A percentile compares a stretch with the other conserved stretches of the same genome.
phyloP scores from a whole-genome alignment of 306 rosid species.

The Carpinus fangiana region DNA sequence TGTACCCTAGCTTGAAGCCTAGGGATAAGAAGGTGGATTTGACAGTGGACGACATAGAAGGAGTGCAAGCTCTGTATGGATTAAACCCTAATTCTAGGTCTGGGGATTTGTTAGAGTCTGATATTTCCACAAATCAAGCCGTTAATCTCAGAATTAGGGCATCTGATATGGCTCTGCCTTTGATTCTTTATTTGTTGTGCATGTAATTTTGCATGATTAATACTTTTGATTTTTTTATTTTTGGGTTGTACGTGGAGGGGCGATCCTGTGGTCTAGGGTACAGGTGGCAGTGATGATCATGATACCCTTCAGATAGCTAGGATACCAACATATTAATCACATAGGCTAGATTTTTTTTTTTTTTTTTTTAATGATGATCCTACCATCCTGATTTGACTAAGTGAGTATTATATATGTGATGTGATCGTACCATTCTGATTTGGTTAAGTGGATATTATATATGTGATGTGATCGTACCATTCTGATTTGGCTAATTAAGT shows the following conservation, averaged over 20 bases:
- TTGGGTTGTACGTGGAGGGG: background rate
- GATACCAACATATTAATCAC: background rate
- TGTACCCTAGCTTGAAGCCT: conserved; percentile 81
- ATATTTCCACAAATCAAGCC: conserved; percentile 45
- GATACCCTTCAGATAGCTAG: background rate
- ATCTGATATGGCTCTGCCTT: conserved; percentile 12
- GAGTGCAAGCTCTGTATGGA: conserved; percentile 80
- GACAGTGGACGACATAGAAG: conserved; percentile 62
- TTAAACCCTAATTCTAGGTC: conserved; percentile 63
- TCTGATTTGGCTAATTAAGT: no score
- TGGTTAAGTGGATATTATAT: no score
- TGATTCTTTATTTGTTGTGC: conserved; percentile 11
- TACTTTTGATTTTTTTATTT: background rate
- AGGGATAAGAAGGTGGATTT: conserved; percentile 64
- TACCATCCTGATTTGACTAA: no score
- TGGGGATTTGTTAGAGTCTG: conserved; percentile 50
- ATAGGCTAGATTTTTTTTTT: background rate
- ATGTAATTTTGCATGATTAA: background rate
- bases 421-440: no score
- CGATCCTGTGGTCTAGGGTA: background rate
- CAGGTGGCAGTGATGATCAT: background rate
- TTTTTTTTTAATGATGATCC: no score
- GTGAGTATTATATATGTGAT: no score
- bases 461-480: no score
- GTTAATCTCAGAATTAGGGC: conserved; percentile 22